Base-by-base conservation (phyloP, 2,329 filamentous ascomycete genomes). In the Xylariaceae sp. region DNA sequence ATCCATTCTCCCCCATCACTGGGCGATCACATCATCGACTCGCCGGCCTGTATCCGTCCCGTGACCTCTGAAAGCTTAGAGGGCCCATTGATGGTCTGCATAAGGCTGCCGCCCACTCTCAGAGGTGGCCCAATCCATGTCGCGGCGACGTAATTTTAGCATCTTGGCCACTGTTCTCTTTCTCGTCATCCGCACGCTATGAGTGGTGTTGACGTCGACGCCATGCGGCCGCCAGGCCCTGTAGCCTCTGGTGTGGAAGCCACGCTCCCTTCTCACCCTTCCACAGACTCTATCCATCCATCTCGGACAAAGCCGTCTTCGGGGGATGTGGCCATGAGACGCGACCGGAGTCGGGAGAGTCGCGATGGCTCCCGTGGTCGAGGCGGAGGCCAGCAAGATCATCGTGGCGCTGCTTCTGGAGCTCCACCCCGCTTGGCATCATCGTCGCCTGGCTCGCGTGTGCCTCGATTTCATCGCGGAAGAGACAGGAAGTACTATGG, bases 301-400 rank as follows among this genome's bases (percentile, higher is more conserved):
- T 59, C 58, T 47, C 62, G 60, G 49, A 58, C 59, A 50, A 63
- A 60, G 52, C 35, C 53, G 15, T 53, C 59, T 62, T 66, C 68
- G 68, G 73, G 72, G 70, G 68, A 76, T 74, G 74, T 69, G 73
- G 72, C 73, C 64, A 75, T 77, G 73, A 73, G 74, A 73, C 71
- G 75, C 71, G 74, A 76, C 72, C 69, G 69, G 62, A 72, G 67
- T 68, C 70, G 62, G 63, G 66, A 68, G 66, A 69, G 66, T 65
- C 68, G 70, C 67, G 70, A 73, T 57, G 70, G 66, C 67, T 69
- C 66, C 51, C 68, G 69, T 70, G 71, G 74, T 66, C 71, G 70
- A 69, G 68, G 72, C 66, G 71, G 71, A 61, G 66, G 72, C 70
- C 66, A 70, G 55, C 64, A 64, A 58, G 61, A 65, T 50, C 64